A percentile compares a stretch with the other conserved stretches of the same genome.
phyloP scores from a whole-genome alignment of 768 basidiomycete genomes.

The Kwoniella pini region DNA sequence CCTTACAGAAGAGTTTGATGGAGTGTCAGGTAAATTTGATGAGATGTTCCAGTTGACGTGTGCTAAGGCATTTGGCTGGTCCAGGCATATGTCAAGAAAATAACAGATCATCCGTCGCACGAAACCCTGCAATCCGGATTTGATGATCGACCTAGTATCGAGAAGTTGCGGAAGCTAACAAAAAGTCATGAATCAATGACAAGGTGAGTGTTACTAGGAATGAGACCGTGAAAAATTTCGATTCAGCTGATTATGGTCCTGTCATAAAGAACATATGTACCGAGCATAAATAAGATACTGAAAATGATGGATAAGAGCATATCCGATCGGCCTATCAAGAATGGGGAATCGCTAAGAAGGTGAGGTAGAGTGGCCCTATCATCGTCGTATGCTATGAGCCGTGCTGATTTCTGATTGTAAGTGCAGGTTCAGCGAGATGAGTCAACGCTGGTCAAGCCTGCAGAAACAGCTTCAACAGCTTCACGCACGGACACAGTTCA shows the following conservation, averaged over 20 bases:
- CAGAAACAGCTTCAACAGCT: slow-evolving; percentile 76
- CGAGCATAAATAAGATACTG: slow-evolving; percentile 86
- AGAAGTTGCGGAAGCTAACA: slow-evolving; percentile 21
- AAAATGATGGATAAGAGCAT: slow-evolving; percentile 93
- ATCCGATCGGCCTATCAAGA: slow-evolving; percentile 89
- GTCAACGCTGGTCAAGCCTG: slow-evolving; percentile 77
- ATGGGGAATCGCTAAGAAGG: slow-evolving; percentile 87
- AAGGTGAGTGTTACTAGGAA: slow-evolving; percentile 61
- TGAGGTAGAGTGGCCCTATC: slow-evolving; percentile 2
- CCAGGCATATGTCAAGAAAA: slow-evolving; percentile 33
- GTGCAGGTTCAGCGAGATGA: slow-evolving; percentile 72
- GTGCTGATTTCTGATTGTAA: no score
- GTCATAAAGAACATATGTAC: slow-evolving; percentile 78
- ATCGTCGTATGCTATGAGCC: no score
- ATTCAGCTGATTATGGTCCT: not conserved
- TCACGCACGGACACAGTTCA: slow-evolving; percentile 76
- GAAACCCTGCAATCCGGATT: slow-evolving; percentile 12
- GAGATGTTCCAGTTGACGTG: not conserved
- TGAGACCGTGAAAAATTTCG: not conserved
- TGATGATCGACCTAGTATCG: slow-evolving; percentile 23
- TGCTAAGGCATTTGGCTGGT: not conserved
- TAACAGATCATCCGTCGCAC: slow-evolving; percentile 21
- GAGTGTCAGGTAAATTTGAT: slow-evolving; percentile 73
- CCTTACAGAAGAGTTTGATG: slow-evolving; percentile 87
- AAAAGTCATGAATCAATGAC: slow-evolving; percentile 75